Evolutionary conservation across 176 grass and related monocot genomes (phyloP).

Genomic region (Oryza coarctata): DNA sequence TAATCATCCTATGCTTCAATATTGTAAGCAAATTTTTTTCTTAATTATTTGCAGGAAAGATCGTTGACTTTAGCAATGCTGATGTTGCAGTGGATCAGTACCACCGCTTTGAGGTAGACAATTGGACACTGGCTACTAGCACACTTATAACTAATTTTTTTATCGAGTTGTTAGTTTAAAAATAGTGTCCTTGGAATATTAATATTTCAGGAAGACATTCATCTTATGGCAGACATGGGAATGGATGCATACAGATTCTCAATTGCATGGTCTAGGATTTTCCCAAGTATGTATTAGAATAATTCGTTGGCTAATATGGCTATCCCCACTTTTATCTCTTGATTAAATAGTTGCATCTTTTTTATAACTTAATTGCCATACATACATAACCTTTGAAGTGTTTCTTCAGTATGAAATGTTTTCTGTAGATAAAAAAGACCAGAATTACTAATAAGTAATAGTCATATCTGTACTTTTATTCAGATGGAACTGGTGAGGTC

Average conservation of each 20-base stretch:
- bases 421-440: neutral
- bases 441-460: neutral
- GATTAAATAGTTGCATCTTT: neutral
- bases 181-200: neutral
- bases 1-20: neutral
- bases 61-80: slow-evolving; percentile 71
- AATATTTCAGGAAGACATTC: slow-evolving; percentile 57
- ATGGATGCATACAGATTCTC: slow-evolving; percentile 86
- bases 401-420: neutral
- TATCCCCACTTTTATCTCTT: neutral
- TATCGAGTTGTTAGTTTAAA: neutral
- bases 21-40: neutral
- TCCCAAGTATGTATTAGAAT: slow-evolving; percentile 39
- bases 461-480: neutral
- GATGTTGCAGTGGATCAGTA: slow-evolving; percentile 79
- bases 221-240: slow-evolving; percentile 77
- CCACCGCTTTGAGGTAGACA: slow-evolving; percentile 55
- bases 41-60: slow-evolving; percentile 48
- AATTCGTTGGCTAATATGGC: neutral
- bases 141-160: neutral
- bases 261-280: slow-evolving; percentile 73
- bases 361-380: too few species aligned
- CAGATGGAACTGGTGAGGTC: slow-evolving; percentile 64
- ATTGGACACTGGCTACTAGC: neutral
- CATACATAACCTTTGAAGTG: too few species aligned